Conservation (phyloP, 1,284 basidiomycete species). For the Apiotrichum veenhuisii region DNA sequence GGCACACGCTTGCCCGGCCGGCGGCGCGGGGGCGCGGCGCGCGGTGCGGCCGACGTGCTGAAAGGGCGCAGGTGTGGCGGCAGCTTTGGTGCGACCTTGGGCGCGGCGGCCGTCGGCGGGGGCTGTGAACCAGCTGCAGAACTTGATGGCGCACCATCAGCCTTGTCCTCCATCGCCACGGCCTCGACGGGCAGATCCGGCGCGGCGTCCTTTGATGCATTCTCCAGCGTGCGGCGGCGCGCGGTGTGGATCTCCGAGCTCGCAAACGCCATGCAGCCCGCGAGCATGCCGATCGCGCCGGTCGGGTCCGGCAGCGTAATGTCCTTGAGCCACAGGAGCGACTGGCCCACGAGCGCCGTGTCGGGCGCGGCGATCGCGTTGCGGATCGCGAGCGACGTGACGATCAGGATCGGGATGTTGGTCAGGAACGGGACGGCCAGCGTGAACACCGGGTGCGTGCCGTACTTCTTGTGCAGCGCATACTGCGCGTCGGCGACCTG, state of each 20-base stretch:
- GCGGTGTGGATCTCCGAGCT: not conserved
- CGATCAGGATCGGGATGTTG: slow-evolving; percentile 50
- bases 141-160: too few species aligned
- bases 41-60: not conserved
- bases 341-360: slow-evolving; percentile 34
- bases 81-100: not conserved
- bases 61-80: not conserved
- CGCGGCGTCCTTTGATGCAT: not conserved
- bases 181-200: not conserved
- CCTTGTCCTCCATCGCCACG: too few species aligned
- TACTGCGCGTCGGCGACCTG: slow-evolving; percentile 43
- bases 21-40: not conserved
- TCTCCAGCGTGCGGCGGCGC: not conserved
- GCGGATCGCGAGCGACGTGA: slow-evolving; percentile 46
- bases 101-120: not conserved
- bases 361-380: slow-evolving; percentile 28
- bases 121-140: not conserved
- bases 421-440: slow-evolving; percentile 42
- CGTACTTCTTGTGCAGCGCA: slow-evolving; percentile 38
- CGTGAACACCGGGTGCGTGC: slow-evolving; percentile 44
- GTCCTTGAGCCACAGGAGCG: slow-evolving; percentile 43
- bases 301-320: slow-evolving; percentile 44
- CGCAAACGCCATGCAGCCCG: slow-evolving; percentile 37
- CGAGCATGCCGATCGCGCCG: slow-evolving; percentile 41
- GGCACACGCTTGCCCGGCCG: not conserved